Evolutionary conservation across 345 rosid genomes (phyloP), one percentile per base, ranked within the genome.

Genomic region (Salix exigua): DNA sequence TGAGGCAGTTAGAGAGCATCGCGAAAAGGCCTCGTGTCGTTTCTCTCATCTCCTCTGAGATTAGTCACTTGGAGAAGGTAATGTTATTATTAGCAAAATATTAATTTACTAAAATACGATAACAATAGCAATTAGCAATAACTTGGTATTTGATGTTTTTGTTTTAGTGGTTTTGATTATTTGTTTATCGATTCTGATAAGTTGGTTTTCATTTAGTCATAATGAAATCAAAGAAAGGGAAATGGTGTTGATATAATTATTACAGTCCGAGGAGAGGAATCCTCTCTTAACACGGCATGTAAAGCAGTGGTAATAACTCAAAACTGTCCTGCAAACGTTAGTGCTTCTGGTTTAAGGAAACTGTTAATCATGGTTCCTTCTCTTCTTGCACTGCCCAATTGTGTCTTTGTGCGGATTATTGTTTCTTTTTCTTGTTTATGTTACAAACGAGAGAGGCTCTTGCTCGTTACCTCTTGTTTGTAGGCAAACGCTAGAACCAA

Each of bases 11-110:
- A 19, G 92, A 88, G 70, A 87, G 77, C 85, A 60, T 90, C 63
- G 94, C 96, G 16, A 93, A 96, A 84, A 87, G 98, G 63, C 97
- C 94, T 68, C 88, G 91, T 5, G 84, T 89, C 58, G 77, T 89
- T 65, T 87, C 86, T 74, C 82, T 96, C 66, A 84, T 96, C 73
- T 70, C 84, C 58, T 82, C 96, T 35, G 91, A 93, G 84, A 92
- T 93, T 74, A 64, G 64, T 44, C 86, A 76, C 79, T 75, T 96
- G 83, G 97, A 91, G 75, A 93, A 89, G 98, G 97, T 93, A 64
- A 28, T 2, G 18, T 33, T 31, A 4, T 13, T 18, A 10, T 14
- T 46, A 12, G 1, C 12, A 10, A 44, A 12, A 12, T 46, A 46
- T 46, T 46, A 46, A 3, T 46, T 46, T 12, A 46, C 50, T 14